Conservation (phyloP, 805 yeast genomes). For the Limtongia smithiae region DNA sequence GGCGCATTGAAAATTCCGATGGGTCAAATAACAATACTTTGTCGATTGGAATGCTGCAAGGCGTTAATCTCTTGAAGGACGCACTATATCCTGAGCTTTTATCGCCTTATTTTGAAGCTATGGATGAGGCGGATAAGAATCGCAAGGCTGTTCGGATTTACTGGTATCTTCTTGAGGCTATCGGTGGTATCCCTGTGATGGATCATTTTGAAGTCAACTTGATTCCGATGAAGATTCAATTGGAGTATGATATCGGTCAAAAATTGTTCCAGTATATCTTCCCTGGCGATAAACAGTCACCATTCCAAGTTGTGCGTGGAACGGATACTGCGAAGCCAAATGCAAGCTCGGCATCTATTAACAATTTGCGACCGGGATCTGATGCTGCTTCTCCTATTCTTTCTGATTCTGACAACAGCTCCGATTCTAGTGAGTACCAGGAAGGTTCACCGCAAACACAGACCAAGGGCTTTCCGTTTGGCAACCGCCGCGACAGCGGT, state of each 20-base stretch:
- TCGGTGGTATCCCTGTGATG: slow-evolving; percentile 88
- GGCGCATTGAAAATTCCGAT: slow-evolving; percentile 58
- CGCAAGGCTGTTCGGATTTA: slow-evolving; percentile 43
- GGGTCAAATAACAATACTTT: slow-evolving; percentile 64
- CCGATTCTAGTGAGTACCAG: slow-evolving; percentile 1
- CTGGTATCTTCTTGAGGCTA: slow-evolving; percentile 82
- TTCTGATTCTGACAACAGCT: not conserved
- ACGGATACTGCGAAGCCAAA: not conserved
- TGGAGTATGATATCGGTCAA: slow-evolving; percentile 69
- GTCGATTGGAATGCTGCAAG: slow-evolving; percentile 60
- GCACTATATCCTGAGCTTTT: slow-evolving; percentile 70
- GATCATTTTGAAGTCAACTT: slow-evolving; percentile 57
- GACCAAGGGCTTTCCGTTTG: too few species aligned
- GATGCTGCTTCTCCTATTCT: not conserved
- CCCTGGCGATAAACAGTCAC: slow-evolving; percentile 47
- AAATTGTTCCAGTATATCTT: slow-evolving; percentile 65
- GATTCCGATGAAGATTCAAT: slow-evolving; percentile 64
- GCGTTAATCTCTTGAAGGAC: slow-evolving; percentile 56
- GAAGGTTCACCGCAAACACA: not conserved
- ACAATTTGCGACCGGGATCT: not conserved
- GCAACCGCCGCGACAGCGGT: too few species aligned
- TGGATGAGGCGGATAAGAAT: slow-evolving; percentile 31
- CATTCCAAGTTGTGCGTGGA: slow-evolving; percentile 22
- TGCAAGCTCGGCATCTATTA: not conserved
- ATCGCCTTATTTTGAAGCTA: slow-evolving; percentile 44